Conservation (phyloP, 306 rosid species). For the Cucurbita ficifolia region DNA sequence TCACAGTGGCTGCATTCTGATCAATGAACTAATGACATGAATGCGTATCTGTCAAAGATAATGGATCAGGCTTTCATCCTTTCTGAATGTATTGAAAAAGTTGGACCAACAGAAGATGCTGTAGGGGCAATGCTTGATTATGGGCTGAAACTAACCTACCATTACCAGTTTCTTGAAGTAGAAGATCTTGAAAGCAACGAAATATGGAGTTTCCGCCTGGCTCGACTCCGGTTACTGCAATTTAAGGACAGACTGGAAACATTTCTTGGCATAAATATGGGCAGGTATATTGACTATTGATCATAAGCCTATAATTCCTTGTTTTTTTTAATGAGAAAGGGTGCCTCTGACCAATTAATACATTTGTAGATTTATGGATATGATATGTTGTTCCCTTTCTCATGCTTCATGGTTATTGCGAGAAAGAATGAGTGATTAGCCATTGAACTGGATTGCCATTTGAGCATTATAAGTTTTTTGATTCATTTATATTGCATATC, state of each 20-base stretch:
- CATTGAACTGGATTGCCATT: neutral
- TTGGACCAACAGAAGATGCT: constrained; percentile 75
- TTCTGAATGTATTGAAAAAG: constrained; percentile 69
- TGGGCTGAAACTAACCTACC: constrained; percentile 69
- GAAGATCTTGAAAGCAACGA: constrained; percentile 28
- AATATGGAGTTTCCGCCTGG: constrained; percentile 58
- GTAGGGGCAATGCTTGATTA: constrained; percentile 61
- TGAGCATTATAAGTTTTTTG: neutral
- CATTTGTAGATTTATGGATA: neutral
- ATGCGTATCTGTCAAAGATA: constrained; percentile 39
- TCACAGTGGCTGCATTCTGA: constrained; percentile 90
- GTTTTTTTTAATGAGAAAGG: neutral
- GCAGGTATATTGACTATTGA: constrained; percentile 42
- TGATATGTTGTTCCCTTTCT: neutral
- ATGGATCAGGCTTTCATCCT: constrained; percentile 57
- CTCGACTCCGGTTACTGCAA: constrained; percentile 76
- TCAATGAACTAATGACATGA: constrained; percentile 59
- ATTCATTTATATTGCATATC: neutral
- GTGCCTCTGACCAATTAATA: neutral
- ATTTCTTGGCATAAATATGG: constrained; percentile 91
- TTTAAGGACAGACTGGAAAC: constrained; percentile 82
- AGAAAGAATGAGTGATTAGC: neutral
- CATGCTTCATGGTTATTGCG: neutral
- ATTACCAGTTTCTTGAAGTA: constrained; percentile 39
- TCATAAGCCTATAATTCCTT: neutral